Evolutionary conservation across 495 filamentous ascomycete genomes (phyloP), one percentile per base, ranked within the genome.

Genomic region (Parachaetomium inaequale): DNA sequence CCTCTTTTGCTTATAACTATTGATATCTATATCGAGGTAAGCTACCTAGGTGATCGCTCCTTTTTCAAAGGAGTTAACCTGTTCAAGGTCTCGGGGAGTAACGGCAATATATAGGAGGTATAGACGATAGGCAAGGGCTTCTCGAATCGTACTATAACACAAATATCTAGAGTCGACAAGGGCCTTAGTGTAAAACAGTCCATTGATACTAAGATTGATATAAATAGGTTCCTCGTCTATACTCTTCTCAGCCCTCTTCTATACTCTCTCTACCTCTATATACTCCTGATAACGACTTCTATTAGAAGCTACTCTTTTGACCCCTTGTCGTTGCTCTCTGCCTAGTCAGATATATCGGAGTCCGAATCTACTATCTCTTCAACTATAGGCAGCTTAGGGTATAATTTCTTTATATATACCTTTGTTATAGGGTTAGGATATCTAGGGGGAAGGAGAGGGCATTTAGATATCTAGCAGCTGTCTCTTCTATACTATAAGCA

Each of bases 261-360:
- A 52, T 3, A 2, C 43, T 47, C 7, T 1, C 12, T 25, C 5
- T 2, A 19, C 43, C 43, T 52, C 28, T 11, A 21, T 2, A 21
- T 52, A 14, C 43, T 34, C 50, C 50, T 52, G 28, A 14, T 26
- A 4, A 52, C 50, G 50, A 34, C 50, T 52, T 52, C 10, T 7
- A 34, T 28, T 14, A 52, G 50, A 28, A 34, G 50, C 50, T 52
- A 52, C 17, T 52, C 50, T 52, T 52, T 52, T 52, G 8, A 34
- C 50, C 19, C 28, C 29, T 52, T 14, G 17, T 21, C 28, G 14
- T 52, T 14, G 7, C 12, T 8, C 3, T 31, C 28, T 10, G 28
- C 19, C 50, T 52, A 4, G 28, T 52, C 15, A 10, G 47, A 29
- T n/a, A 28, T 4, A 23, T 7, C n/a, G 29, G 32, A 11, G 1